These are phyloP conservation scores for Trichosporon sp. DNA, from an alignment of 1,284 basidiomycete genomes.

Conservation along the genomic window DNA sequence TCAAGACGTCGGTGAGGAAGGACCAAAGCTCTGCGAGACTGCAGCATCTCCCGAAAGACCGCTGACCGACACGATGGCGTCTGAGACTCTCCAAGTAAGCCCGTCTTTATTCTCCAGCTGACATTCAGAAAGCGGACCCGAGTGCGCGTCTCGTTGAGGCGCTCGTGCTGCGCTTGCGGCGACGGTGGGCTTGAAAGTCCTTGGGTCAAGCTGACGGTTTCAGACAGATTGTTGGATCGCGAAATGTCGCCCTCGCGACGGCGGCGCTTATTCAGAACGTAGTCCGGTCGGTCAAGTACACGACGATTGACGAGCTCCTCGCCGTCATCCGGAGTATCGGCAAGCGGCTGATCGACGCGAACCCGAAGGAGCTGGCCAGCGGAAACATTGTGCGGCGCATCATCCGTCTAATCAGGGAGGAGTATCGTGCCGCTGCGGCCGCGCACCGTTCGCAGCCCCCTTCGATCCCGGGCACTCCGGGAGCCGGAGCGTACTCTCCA, in stretches of 20 bases:
- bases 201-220: slow-evolving; percentile 10
- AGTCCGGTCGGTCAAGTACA: slow-evolving; percentile 81
- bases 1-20: slow-evolving; percentile 3
- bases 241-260: slow-evolving; percentile 85
- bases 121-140: slow-evolving; percentile 37
- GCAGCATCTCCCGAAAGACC: slow-evolving; percentile 4
- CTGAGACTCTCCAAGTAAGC: slow-evolving; percentile 25
- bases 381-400: slow-evolving; percentile 92
- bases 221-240: slow-evolving; percentile 82
- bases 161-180: slow-evolving; percentile 66
- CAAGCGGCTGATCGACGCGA: slow-evolving; percentile 76
- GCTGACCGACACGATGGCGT: slow-evolving; percentile 21
- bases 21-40: slow-evolving; percentile 6
- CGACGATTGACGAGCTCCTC: slow-evolving; percentile 82
- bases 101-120: neutral
- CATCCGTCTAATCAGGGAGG: slow-evolving; percentile 88
- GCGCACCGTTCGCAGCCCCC: slow-evolving; percentile 45
- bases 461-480: slow-evolving; percentile 52
- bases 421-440: slow-evolving; percentile 65
- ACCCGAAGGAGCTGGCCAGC: slow-evolving; percentile 93
- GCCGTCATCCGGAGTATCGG: slow-evolving; percentile 80
- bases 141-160: slow-evolving; percentile 63
- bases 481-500: slow-evolving; percentile 45
- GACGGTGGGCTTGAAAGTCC: slow-evolving; percentile 62
- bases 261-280: slow-evolving; percentile 84